Percentiles rank a stretch among this genome's conserved stretches.
Conservation (phyloP, 2,329 filamentous ascomycete genomes). For the Calonectria crousiana region DNA sequence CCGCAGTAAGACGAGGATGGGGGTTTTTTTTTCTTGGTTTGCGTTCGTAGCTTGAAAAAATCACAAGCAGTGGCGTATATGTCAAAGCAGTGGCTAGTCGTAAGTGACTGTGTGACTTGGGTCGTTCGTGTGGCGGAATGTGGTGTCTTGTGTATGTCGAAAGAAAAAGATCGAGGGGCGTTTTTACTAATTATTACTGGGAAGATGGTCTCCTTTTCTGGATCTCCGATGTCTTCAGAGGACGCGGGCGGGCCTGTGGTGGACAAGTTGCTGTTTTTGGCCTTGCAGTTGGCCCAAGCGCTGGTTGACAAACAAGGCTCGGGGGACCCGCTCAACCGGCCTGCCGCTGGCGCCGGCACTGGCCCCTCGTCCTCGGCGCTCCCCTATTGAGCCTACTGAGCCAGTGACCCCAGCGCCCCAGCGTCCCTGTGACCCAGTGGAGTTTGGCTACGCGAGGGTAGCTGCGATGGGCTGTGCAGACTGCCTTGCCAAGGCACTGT, state of each 20-base stretch:
- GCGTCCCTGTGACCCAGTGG: constrained; percentile 10
- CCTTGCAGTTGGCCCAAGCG: constrained; percentile 44
- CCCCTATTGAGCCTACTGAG: background rate
- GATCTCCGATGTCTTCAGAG: constrained; percentile 41
- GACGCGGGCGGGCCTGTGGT: constrained; percentile 37
- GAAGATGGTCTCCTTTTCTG: constrained; percentile 48
- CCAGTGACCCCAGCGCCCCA: background rate
- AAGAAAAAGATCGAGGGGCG: constrained; percentile 25
- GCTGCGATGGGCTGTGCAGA: constrained; percentile 5
- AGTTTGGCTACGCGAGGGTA: background rate
- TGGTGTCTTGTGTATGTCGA: constrained; percentile 35
- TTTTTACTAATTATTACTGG: constrained; percentile 37
- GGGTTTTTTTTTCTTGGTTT: constrained; percentile 19
- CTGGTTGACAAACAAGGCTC: constrained; percentile 43
- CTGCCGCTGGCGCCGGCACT: constrained; percentile 4
- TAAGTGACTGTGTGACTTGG: constrained; percentile 12
- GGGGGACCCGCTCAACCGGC: constrained; percentile 16
- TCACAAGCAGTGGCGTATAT: background rate
- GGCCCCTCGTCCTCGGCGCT: background rate
- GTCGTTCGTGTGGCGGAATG: constrained; percentile 19
- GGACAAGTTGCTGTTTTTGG: constrained; percentile 45
- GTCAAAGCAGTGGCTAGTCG: background rate
- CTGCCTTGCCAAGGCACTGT: constrained; percentile 1
- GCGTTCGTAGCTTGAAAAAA: constrained; percentile 9
- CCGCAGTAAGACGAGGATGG: background rate